Base-by-base conservation (phyloP, 495 filamentous ascomycete species). In the Penicillium waksmanii region DNA sequence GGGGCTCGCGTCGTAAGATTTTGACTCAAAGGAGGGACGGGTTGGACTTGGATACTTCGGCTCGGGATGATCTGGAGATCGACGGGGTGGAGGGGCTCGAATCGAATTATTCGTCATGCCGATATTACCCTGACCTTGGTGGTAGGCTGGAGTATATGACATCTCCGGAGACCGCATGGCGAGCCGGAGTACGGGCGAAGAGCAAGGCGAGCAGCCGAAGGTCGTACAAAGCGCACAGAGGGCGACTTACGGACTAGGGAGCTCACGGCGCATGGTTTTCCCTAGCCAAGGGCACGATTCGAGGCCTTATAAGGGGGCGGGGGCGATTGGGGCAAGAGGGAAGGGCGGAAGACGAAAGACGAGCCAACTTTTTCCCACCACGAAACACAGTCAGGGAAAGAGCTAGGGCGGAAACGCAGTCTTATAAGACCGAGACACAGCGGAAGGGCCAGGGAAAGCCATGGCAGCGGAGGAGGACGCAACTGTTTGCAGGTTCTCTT, bases 141-240 rank as follows among this genome's bases (percentile, higher is more conserved):
- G 69, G 40, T 76, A 76, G 64, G 72, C 73, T 62, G 74, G 67
- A 58, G 66, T 73, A 70, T 76, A 71, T 65, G 76, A 70, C 76
- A 77, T 78, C 66, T 73, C 74, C 61, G 73, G 73, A 46, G 66
- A 67, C 62, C 62, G 65, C 73, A 78, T 76, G 64, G 63, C 62
- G 60, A 66, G 62, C 56, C 51, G 57, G 61, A 55, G 46, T 62
- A 55, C 44, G 46, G 56, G 43, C 23, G 34, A 34, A 55, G 48
- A 50, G 38, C 43, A 56, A 51, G 54, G 53, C 61, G 60, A 51
- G 36, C 51, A 54, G 61, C 63, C 60, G 63, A 64, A 57, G 62
- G 72, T 76, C 57, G 73, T 74, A 77, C 71, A 73, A 67, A 58
- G 63, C 67, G 70, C 74, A 78, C 66, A 62, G 65, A 72, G 62